phyloP scores from a whole-genome alignment of 352 stramenopile species.

The Globisporangium nagaii region DNA sequence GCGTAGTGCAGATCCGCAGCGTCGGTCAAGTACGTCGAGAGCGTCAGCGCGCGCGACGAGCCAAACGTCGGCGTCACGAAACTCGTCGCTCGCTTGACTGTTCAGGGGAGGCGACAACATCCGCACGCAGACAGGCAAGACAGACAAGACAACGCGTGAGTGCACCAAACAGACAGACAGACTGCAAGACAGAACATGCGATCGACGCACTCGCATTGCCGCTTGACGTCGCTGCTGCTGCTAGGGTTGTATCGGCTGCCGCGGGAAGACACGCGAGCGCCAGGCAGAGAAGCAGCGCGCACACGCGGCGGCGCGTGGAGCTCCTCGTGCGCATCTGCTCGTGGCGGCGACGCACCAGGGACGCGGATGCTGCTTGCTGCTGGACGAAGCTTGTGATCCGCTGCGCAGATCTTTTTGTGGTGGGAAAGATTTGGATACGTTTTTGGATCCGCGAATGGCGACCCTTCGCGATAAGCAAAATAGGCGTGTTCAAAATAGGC shows the following conservation, averaged over 20 bases:
- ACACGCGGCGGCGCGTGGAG: neutral
- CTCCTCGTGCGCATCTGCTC: neutral
- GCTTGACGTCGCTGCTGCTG: neutral
- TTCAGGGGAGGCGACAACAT: too few relatives aligned
- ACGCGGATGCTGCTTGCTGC: neutral
- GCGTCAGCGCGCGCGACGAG: conserved; percentile 38
- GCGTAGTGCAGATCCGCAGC: conserved; percentile 70
- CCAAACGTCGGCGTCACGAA: conserved; percentile 49
- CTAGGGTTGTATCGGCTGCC: too few relatives aligned
- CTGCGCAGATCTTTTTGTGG: too few relatives aligned
- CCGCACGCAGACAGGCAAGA: too few relatives aligned
- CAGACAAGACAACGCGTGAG: neutral
- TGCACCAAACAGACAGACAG: neutral
- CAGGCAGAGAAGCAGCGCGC: neutral
- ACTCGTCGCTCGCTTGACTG: conserved; percentile 13
- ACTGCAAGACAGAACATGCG: neutral
- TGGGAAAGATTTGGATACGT: too few relatives aligned
- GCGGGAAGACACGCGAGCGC: neutral
- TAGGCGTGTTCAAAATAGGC: too few relatives aligned
- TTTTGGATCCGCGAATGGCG: too few relatives aligned
- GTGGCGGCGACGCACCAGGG: too few relatives aligned
- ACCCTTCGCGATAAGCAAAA: too few relatives aligned
- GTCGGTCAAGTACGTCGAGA: conserved; percentile 72
- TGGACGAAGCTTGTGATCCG: too few relatives aligned
- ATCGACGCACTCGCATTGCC: conserved; percentile 1